Base-by-base conservation (phyloP, 1,284 basidiomycete species). In the Boletus mariae region DNA sequence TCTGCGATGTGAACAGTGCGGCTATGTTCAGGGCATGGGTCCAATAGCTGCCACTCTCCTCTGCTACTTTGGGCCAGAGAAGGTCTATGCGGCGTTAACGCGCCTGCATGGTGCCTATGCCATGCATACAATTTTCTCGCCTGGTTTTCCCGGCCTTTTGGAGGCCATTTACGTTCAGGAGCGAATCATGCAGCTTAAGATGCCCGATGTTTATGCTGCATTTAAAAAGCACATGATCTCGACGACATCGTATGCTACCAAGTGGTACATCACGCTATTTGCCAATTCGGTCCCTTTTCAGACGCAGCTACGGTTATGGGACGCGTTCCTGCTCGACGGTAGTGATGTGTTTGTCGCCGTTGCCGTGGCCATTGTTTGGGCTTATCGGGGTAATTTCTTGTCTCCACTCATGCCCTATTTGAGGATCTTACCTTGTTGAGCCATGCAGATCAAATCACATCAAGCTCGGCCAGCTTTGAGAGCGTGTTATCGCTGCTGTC, bases 21-120 rank as follows among this genome's bases (percentile, higher is more conserved):
- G 94, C 3, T 99, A 99, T 70, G 96, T 96, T 53, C 97, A 99
- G 74, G 96, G 97, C 48, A 99, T 99, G 96, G 96, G 97, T 0
- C 92, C 95, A 6, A 92, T 99, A 50, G 94, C 95, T 0, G 93
- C 95, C 0, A 97, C 94, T 1, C 78, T 99, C 29, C 80, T 99
- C 13, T 94, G 91, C 72, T 98, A 99, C 71, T 90, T 94, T 68
- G 86, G 88, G 56, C 91, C 94, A 5, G 90, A 93, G 73, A 85
- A 85, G 56, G 90, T 88, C 3, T 98, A 96, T 66, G 83, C 89
- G 2, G 80, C 85, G 20, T 80, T 99, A 54, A 85, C 92, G 31
- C 84, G 86, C 34, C 73, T 99, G 32, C 94, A 97, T 71, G 87
- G 92, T 70, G 77, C 82, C n/a, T 98, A 97, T 71, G 78, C 79